Conservation (phyloP, 805 yeast species). For the Schizosaccharomyces lindneri region DNA sequence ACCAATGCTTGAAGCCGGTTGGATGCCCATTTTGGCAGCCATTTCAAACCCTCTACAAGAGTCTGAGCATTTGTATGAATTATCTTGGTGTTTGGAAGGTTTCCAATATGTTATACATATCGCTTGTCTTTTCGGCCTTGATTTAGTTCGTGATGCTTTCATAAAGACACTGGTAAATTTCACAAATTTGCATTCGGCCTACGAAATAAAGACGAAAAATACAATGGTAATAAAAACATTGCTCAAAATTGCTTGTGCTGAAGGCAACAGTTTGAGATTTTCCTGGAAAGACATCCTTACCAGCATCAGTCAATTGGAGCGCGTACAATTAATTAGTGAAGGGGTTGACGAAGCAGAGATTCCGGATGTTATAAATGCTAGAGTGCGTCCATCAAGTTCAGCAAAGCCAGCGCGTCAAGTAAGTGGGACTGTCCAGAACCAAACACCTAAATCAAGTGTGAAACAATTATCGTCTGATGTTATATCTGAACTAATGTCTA, state of each 20-base stretch:
- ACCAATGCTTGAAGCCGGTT: conserved; percentile 75
- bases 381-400: conserved; percentile 12
- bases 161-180: conserved; percentile 76
- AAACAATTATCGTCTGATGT: conserved; percentile 8
- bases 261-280: conserved; percentile 45
- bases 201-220: conserved; percentile 55
- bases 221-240: conserved; percentile 54
- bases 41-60: conserved; percentile 84
- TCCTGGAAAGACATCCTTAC: conserved; percentile 73
- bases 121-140: conserved; percentile 60
- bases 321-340: conserved; percentile 64
- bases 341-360: conserved; percentile 65
- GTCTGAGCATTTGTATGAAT: conserved; percentile 44
- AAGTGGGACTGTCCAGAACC: not conserved
- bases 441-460: not conserved
- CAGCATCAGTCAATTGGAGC: conserved; percentile 71
- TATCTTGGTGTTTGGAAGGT: conserved; percentile 52
- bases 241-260: conserved; percentile 50
- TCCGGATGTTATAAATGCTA: conserved; percentile 66
- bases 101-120: conserved; percentile 59
- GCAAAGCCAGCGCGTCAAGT: not conserved
- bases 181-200: conserved; percentile 51
- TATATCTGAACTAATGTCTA: not conserved
- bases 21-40: conserved; percentile 95
- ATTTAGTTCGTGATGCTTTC: conserved; percentile 68